Conservation (phyloP, 345 rosid species). For the Populus deltoides region DNA sequence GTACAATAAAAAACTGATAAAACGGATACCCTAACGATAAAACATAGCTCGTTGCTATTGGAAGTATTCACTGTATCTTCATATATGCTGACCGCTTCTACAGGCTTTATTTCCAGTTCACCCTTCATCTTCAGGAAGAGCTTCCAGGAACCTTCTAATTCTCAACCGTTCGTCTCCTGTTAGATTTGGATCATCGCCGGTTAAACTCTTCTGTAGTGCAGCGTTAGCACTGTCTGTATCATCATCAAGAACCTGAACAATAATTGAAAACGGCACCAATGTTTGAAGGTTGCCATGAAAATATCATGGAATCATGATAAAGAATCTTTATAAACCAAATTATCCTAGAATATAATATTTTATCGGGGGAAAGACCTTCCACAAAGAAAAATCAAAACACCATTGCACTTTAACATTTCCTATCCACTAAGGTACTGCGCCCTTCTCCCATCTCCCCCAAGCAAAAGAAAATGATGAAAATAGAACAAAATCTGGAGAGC, state of each 20-base stretch:
- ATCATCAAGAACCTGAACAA: slow-evolving; percentile 49
- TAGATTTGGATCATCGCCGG: slow-evolving; percentile 56
- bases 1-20: background rate
- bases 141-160: slow-evolving; percentile 58
- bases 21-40: no score
- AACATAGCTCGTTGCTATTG: background rate
- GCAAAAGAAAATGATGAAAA: background rate
- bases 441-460: background rate
- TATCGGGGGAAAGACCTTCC: background rate
- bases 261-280: background rate
- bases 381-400: background rate
- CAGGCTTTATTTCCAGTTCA: slow-evolving; percentile 11
- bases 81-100: background rate
- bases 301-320: background rate
- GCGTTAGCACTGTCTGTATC: slow-evolving; percentile 41
- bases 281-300: background rate
- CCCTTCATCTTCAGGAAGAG: slow-evolving; percentile 38
- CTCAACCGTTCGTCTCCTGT: slow-evolving; percentile 50
- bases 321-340: background rate
- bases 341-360: background rate
- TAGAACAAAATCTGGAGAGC: background rate
- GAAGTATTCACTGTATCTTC: background rate
- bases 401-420: background rate
- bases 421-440: background rate
- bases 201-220: slow-evolving; percentile 47